A percentile compares a stretch with the other conserved stretches of the same genome.
Conservation (phyloP, 192 early-diverging fungal species). For the Helicostylum pulchrum region DNA sequence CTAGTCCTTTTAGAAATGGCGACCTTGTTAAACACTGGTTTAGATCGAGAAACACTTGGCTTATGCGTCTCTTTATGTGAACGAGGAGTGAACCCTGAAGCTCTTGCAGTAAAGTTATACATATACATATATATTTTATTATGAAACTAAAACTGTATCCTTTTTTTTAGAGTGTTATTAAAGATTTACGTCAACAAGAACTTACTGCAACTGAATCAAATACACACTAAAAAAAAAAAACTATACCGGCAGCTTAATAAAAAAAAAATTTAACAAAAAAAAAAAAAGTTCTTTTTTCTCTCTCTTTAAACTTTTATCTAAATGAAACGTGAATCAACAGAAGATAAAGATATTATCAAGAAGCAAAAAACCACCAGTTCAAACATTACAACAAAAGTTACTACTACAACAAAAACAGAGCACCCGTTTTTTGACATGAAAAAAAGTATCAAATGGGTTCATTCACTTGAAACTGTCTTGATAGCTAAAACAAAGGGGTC, state of each 20-base stretch:
- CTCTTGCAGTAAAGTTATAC: constrained; percentile 46
- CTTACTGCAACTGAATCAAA: not conserved
- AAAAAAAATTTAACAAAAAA: not conserved
- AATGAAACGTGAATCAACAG: constrained; percentile 7
- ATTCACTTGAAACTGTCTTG: not conserved
- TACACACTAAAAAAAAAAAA: not conserved
- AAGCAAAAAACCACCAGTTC: constrained; percentile 15
- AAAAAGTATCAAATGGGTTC: constrained; percentile 4
- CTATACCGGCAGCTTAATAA: not conserved
- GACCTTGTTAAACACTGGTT: constrained; percentile 63
- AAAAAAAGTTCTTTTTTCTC: not conserved
- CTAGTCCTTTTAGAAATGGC: constrained; percentile 61
- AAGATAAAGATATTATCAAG: not conserved
- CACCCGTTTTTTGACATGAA: constrained; percentile 20
- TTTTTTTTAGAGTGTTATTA: constrained; percentile 8
- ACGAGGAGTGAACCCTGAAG: constrained; percentile 81
- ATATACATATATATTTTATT: not conserved
- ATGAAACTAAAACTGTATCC: not conserved
- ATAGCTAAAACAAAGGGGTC: not conserved
- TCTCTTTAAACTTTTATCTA: not conserved
- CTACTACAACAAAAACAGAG: not conserved
- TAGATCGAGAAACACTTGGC: constrained; percentile 70
- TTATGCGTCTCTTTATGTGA: constrained; percentile 76
- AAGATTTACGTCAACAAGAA: constrained; percentile 12
- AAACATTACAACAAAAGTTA: too few relatives aligned